A percentile compares a stretch with the other conserved stretches of the same genome.
phyloP scores from a whole-genome alignment of 306 rosid genomes.

The Prosopis cineraria region DNA sequence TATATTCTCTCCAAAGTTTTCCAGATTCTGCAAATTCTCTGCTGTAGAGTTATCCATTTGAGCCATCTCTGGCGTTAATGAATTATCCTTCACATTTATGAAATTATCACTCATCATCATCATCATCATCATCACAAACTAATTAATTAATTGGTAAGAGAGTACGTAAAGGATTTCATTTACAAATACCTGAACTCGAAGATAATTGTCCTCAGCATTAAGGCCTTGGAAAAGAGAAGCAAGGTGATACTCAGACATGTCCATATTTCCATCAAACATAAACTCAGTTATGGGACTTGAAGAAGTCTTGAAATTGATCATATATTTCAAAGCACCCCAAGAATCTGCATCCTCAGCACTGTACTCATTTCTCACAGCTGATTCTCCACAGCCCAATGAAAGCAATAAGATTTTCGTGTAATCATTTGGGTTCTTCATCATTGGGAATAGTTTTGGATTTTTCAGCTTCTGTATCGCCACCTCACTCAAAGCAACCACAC shows the following conservation, averaged over 20 bases:
- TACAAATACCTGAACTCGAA: not conserved
- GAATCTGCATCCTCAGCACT: not conserved
- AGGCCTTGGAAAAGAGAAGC: slow-evolving; percentile 12
- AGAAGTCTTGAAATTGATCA: not conserved
- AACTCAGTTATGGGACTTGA: not conserved
- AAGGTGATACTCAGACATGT: slow-evolving; percentile 22
- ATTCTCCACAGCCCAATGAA: slow-evolving; percentile 55
- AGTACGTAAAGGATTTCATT: not conserved
- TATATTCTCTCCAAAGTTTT: not conserved
- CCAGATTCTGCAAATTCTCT: not conserved
- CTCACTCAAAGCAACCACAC: slow-evolving; percentile 47
- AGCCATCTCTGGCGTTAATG: not conserved
- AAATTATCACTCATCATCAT: not conserved
- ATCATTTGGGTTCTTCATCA: slow-evolving; percentile 37
- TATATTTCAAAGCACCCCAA: not conserved
- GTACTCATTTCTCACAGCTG: not conserved
- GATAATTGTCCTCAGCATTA: not conserved
- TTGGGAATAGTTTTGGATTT: slow-evolving; percentile 26
- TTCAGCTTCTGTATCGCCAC: slow-evolving; percentile 42
- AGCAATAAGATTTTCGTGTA: slow-evolving; percentile 41
- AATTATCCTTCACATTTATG: not conserved
- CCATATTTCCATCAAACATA: slow-evolving; percentile 7
- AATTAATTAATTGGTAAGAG: not conserved
- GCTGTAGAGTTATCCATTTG: not conserved
- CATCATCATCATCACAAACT: not conserved